Evolutionary conservation across 2,329 filamentous ascomycete genomes (phyloP), one percentile per base, ranked within the genome.

Genomic region (Chrysoporthe deuterocubensis): DNA sequence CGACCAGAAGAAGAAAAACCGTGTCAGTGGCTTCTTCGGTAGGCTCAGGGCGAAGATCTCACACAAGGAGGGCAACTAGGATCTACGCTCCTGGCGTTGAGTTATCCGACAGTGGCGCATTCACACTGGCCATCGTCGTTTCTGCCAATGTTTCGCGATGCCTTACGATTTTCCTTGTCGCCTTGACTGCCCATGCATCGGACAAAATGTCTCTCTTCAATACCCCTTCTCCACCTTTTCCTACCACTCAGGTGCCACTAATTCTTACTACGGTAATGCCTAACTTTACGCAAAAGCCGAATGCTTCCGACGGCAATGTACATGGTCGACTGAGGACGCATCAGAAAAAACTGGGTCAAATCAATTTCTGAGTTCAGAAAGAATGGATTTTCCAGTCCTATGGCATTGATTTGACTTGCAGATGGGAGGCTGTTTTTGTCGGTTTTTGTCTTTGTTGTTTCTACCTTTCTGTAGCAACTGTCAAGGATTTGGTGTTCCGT

Each of bases 1-100:
- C 18, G 74, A 74, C 43, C 83, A 87, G 81, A 91, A 90, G 83
- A 90, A 89, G 83, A 89, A 89, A 82, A 83, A 87, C 78, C 84
- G 89, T 65, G 73, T 90, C 68, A 91, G 89, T 78, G 80, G 84
- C 64, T 85, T 91, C 73, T 87, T 92, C 75, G 81, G 79, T 78
- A 87, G 85, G 80, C 74, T 87, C 74, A 84, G 84, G 78, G 75
- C 79, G 72, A 87, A 79, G 76, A 71, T 80, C n/a, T 73, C 75
- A 32, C 70, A 73, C 71, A 78, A 78, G 73, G 74, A 77, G 66
- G 58, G 57, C 59, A 67, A 60, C 60, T 65, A 69, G 64, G 63
- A 59, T 9, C 40, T 61, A 50, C 46, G 63, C 68, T 64, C 50
- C 26, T 62, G 50, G 37, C 50, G 40, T 44, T 48, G 61, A 64